Evolutionary conservation across 2,329 filamentous ascomycete species (phyloP).

Genomic region (Monilinia polystroma): DNA sequence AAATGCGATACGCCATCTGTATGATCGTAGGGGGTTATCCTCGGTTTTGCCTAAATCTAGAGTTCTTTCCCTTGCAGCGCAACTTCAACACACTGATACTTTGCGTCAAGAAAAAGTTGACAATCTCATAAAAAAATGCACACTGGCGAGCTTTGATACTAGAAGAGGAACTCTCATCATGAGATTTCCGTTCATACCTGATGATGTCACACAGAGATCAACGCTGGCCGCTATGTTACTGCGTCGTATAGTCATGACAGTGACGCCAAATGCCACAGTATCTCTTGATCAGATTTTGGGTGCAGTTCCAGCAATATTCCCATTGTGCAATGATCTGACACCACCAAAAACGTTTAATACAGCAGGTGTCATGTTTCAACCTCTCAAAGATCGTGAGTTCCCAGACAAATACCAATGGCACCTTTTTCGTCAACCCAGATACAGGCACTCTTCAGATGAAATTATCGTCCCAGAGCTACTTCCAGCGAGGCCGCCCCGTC

Average conservation of each 20-base stretch:
- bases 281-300: conserved; percentile 46
- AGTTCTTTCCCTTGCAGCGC: conserved; percentile 60
- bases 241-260: conserved; percentile 48
- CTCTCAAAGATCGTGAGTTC: conserved; percentile 1
- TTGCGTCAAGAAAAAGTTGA: conserved; percentile 53
- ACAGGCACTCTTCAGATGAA: conserved; percentile 31
- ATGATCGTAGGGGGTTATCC: conserved; percentile 60
- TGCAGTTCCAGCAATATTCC: conserved; percentile 17
- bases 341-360: conserved; percentile 15
- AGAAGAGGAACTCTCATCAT: conserved; percentile 41
- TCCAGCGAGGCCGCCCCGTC: not conserved
- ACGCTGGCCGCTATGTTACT: conserved; percentile 47
- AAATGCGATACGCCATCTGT: conserved; percentile 75
- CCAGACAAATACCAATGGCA: conserved; percentile 25
- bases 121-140: conserved; percentile 51
- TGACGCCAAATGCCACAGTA: conserved; percentile 49
- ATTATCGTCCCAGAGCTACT: conserved; percentile 34
- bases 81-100: conserved; percentile 46
- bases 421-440: conserved; percentile 33
- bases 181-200: conserved; percentile 21
- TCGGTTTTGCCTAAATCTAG: conserved; percentile 63
- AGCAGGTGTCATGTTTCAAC: conserved; percentile 33
- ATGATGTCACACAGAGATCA: not conserved
- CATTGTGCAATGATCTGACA: not conserved
- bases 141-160: conserved; percentile 41